Evolutionary conservation across 768 basidiomycete species (phyloP).

Genomic region (Jaapia argillacea): DNA sequence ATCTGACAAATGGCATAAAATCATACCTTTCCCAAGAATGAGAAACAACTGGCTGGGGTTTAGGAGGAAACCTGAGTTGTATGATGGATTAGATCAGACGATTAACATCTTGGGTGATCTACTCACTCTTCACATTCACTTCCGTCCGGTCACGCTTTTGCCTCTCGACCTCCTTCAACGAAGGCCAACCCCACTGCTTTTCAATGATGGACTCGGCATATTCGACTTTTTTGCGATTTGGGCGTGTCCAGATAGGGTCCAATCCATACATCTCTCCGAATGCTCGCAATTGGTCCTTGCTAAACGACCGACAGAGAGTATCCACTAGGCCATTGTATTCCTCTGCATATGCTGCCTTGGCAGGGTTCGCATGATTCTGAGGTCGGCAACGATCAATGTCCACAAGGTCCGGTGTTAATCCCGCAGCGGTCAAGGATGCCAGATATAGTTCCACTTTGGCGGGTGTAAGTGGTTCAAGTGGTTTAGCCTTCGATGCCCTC

Average conservation of each 20-base stretch:
- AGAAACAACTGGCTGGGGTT: constrained; percentile 54
- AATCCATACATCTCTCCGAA: constrained; percentile 43
- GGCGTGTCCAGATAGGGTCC: constrained; percentile 8
- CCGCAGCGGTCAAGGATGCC: constrained; percentile 35
- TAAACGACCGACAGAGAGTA: constrained; percentile 52
- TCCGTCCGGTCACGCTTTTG: constrained; percentile 40
- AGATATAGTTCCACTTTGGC: constrained; percentile 46
- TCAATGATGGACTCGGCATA: constrained; percentile 39
- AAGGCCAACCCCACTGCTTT: constrained; percentile 60
- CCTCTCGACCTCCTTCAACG: constrained; percentile 40
- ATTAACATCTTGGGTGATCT: constrained; percentile 1
- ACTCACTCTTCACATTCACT: constrained; percentile 35
- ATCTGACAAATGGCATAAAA: background rate
- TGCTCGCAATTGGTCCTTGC: constrained; percentile 43
- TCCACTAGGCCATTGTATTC: constrained; percentile 46
- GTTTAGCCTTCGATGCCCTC: too few species aligned
- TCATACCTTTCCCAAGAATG: constrained; percentile 59
- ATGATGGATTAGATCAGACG: constrained; percentile 2
- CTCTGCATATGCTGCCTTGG: constrained; percentile 35
- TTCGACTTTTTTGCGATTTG: constrained; percentile 14
- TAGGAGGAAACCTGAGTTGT: constrained; percentile 40
- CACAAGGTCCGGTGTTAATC: constrained; percentile 32
- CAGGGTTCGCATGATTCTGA: constrained; percentile 24
- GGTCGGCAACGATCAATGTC: constrained; percentile 58
- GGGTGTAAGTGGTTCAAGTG: too few species aligned